Evolutionary conservation across 768 basidiomycete species (phyloP).

Genomic region (Pulveroboletus sp.): DNA sequence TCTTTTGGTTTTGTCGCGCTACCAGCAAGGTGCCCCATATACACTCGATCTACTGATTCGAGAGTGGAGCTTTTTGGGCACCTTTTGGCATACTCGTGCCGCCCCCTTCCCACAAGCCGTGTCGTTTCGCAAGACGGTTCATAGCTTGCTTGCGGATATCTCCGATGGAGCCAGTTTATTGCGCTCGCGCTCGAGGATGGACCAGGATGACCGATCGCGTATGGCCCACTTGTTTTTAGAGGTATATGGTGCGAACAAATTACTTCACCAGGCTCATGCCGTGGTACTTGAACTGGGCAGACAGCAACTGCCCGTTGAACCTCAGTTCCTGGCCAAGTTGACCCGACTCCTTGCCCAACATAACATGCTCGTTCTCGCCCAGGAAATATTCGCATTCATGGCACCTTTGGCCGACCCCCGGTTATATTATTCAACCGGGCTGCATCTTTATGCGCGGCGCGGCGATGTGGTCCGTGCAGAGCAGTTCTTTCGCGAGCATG

Average conservation of each 20-base stretch:
- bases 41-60: slow-evolving; percentile 38
- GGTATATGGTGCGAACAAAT: slow-evolving; percentile 30
- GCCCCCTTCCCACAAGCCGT: slow-evolving; percentile 5
- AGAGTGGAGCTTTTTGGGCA: slow-evolving; percentile 34
- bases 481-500: slow-evolving; percentile 37
- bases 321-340: slow-evolving; percentile 31
- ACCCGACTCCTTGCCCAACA: slow-evolving; percentile 41
- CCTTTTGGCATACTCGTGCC: slow-evolving; percentile 14
- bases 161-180: slow-evolving; percentile 30
- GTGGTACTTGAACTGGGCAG: slow-evolving; percentile 39
- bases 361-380: slow-evolving; percentile 39
- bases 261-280: slow-evolving; percentile 35
- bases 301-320: slow-evolving; percentile 31
- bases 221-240: slow-evolving; percentile 42
- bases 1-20: slow-evolving; percentile 34
- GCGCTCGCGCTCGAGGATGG: slow-evolving; percentile 20
- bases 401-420: slow-evolving; percentile 15
- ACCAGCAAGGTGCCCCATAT: slow-evolving; percentile 28
- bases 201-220: slow-evolving; percentile 23
- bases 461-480: slow-evolving; percentile 46
- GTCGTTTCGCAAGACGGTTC: slow-evolving; percentile 29
- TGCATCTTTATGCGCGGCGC: slow-evolving; percentile 48
- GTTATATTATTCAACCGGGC: slow-evolving; percentile 38
- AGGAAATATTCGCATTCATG: slow-evolving; percentile 37
- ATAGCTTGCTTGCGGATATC: slow-evolving; percentile 28